A percentile compares a stretch with the other conserved stretches of the same genome.
These are phyloP conservation scores for Amanita molliuscula DNA, from an alignment of 768 basidiomycete genomes.

Conservation along the genomic window DNA sequence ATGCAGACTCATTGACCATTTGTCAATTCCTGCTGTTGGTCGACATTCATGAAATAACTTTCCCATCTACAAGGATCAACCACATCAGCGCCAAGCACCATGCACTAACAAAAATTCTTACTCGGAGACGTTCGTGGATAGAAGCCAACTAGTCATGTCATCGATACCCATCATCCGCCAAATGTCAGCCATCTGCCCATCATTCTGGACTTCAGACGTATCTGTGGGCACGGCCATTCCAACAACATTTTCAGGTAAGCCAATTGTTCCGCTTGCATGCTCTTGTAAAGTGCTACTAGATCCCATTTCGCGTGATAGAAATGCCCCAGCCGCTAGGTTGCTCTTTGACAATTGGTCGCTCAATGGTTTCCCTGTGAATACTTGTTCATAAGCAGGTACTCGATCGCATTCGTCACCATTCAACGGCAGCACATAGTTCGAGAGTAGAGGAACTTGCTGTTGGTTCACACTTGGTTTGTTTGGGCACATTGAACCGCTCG, in stretches of 20 bases:
- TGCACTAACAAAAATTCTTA: constrained; percentile 6
- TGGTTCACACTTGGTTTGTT: neutral
- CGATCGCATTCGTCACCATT: constrained; percentile 49
- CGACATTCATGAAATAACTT: constrained; percentile 20
- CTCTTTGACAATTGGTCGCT: neutral
- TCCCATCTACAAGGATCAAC: constrained; percentile 19
- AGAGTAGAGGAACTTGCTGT: neutral
- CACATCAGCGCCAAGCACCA: constrained; percentile 16
- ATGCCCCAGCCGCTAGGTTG: neutral
- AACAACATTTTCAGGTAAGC: no score
- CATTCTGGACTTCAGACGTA: constrained; percentile 4
- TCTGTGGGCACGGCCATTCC: neutral
- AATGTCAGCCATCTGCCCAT: constrained; percentile 12
- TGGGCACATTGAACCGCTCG: neutral
- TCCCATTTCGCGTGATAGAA: no score
- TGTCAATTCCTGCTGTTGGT: no score
- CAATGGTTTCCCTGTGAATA: constrained; percentile 20
- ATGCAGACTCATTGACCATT: no score
- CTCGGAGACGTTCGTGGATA: constrained; percentile 40
- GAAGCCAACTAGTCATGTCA: constrained; percentile 46
- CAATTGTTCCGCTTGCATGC: no score
- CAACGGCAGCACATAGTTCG: constrained; percentile 34
- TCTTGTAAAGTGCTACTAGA: no score
- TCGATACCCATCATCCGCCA: constrained; percentile 31
- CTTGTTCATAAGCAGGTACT: constrained; percentile 36